phyloP scores from a whole-genome alignment of 2,329 filamentous ascomycete genomes.

The Colletotrichum sp. region DNA sequence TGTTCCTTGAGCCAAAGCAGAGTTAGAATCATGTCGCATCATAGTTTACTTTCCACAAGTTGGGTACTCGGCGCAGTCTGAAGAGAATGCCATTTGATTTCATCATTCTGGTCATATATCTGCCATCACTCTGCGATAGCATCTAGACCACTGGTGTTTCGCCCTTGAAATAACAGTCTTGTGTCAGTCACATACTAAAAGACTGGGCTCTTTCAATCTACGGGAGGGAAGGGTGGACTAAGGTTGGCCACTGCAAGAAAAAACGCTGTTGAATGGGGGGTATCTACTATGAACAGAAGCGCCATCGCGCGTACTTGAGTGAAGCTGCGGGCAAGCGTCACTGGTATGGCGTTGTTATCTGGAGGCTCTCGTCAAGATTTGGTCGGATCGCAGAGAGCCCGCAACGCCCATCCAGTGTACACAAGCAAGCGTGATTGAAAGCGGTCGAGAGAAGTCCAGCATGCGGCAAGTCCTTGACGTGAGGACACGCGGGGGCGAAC shows the following conservation, averaged over 20 bases:
- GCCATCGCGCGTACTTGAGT: neutral
- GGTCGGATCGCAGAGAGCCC: neutral
- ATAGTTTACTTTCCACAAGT: neutral
- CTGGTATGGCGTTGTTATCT: neutral
- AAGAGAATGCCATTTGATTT: neutral
- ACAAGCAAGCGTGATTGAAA: neutral
- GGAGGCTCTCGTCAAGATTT: neutral
- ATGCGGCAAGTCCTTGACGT: neutral
- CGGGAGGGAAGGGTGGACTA: neutral
- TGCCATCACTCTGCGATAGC: neutral
- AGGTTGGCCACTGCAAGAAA: neutral
- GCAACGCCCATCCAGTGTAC: neutral
- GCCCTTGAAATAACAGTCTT: neutral
- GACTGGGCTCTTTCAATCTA: neutral
- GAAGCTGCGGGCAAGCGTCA: neutral
- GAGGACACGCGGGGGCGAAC: neutral
- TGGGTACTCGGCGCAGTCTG: neutral
- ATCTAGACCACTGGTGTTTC: neutral
- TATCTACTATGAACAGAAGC: neutral
- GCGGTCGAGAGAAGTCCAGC: neutral
- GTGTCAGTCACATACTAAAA: neutral
- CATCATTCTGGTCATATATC: neutral
- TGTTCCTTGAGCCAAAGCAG: neutral
- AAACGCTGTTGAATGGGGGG: neutral
- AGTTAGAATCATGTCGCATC: neutral